A percentile compares a stretch with the other conserved stretches of the same genome.
phyloP scores from a whole-genome alignment of 345 rosid species.

The Odontarrhena argentea region DNA sequence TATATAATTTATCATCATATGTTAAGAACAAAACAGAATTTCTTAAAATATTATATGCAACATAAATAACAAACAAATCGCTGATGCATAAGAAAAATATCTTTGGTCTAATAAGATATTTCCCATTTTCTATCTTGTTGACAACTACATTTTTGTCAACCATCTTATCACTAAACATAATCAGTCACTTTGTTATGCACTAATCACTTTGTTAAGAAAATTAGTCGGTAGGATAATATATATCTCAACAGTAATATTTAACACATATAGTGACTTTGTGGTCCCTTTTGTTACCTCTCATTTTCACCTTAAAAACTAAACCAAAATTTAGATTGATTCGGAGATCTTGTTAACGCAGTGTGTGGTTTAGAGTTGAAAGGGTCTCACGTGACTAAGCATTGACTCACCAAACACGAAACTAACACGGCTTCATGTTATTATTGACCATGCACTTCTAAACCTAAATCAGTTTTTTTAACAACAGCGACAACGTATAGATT shows the following conservation, averaged over 20 bases:
- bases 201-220: conserved; percentile 11
- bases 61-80: too few relatives aligned
- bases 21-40: background rate
- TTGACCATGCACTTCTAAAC: conserved; percentile 8
- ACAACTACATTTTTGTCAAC: conserved; percentile 15
- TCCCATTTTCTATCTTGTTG: conserved; percentile 3
- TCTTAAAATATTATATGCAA: too few relatives aligned
- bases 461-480: background rate
- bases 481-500: conserved; percentile 10
- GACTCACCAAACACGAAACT: conserved; percentile 37
- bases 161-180: background rate
- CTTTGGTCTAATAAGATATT: background rate
- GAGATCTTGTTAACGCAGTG: conserved; percentile 33
- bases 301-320: conserved; percentile 30
- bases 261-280: conserved; percentile 25
- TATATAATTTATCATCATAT: background rate
- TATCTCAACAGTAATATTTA: conserved; percentile 20
- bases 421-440: conserved; percentile 25
- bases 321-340: conserved; percentile 35
- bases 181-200: conserved; percentile 25
- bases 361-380: conserved; percentile 35
- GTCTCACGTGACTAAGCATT: conserved; percentile 41
- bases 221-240: background rate
- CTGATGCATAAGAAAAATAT: too few relatives aligned
- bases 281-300: conserved; percentile 36